phyloP scores from a whole-genome alignment of 768 basidiomycete species.

The Lepiota brunneoincarnata region DNA sequence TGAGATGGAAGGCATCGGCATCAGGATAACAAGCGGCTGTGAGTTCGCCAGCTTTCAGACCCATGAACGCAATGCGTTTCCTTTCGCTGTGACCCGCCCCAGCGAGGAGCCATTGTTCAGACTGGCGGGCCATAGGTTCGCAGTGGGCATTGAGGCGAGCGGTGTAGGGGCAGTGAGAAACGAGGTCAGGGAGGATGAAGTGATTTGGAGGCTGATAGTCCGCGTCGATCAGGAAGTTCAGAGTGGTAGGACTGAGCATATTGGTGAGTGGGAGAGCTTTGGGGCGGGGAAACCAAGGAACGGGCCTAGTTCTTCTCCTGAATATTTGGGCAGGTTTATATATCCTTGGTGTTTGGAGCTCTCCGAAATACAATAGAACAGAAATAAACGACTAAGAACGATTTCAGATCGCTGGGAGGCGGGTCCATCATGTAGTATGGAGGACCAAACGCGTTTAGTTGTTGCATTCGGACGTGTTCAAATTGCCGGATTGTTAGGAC shows the following conservation, averaged over 20 bases:
- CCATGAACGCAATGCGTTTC: constrained; percentile 45
- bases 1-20: constrained; percentile 50
- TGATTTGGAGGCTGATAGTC: constrained; percentile 19
- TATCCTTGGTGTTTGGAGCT: too few species aligned
- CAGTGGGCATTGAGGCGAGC: constrained; percentile 40
- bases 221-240: constrained; percentile 1
- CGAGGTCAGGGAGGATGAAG: constrained; percentile 54
- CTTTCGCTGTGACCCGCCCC: constrained; percentile 40
- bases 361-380: too few species aligned
- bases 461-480: too few species aligned
- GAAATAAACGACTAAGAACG: too few species aligned
- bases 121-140: constrained; percentile 40
- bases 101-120: constrained; percentile 46
- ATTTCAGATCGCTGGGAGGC: too few species aligned
- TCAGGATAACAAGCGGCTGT: constrained; percentile 64
- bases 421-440: too few species aligned
- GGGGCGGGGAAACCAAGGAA: neutral
- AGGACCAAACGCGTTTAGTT: too few species aligned
- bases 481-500: too few species aligned
- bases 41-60: constrained; percentile 64
- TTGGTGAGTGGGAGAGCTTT: neutral
- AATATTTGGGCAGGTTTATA: too few species aligned
- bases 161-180: constrained; percentile 47
- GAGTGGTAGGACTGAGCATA: neutral
- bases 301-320: too few species aligned